phyloP scores from a whole-genome alignment of 2,329 filamentous ascomycete species.

The Aureobasidium sp. region DNA sequence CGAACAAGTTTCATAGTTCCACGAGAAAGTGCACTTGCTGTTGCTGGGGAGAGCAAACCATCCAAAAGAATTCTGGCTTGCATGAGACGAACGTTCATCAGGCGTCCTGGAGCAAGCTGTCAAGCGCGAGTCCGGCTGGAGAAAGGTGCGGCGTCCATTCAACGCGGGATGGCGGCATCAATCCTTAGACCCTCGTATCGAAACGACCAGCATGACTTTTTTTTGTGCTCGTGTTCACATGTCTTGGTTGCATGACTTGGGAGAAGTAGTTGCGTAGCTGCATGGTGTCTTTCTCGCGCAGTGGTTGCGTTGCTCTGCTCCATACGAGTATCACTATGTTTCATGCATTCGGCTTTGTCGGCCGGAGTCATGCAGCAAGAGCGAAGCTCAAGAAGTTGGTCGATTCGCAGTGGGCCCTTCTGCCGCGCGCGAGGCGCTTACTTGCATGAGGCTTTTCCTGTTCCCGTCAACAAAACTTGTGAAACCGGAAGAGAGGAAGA shows the following conservation, averaged over 20 bases:
- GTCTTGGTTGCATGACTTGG: neutral
- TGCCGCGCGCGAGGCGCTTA: slow-evolving; percentile 5
- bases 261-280: neutral
- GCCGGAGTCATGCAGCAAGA: neutral
- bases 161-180: slow-evolving; percentile 1
- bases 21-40: neutral
- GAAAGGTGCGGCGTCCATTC: neutral
- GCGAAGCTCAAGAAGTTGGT: neutral
- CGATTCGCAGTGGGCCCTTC: neutral
- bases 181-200: neutral
- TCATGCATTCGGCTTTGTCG: neutral
- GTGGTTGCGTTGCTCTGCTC: neutral
- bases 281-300: neutral
- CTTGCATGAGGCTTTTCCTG: neutral
- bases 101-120: slow-evolving; percentile 1
- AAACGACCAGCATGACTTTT: slow-evolving; percentile 1
- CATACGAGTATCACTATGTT: neutral
- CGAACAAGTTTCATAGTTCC: neutral
- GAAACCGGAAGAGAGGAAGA: neutral
- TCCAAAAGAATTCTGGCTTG: neutral
- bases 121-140: neutral
- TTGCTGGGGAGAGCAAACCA: slow-evolving; percentile 1
- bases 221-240: neutral
- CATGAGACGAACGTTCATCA: neutral
- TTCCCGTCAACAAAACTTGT: neutral